Evolutionary conservation across 371 early-diverging fungal genomes (phyloP).

Genomic region (Mucor circinelloides): DNA sequence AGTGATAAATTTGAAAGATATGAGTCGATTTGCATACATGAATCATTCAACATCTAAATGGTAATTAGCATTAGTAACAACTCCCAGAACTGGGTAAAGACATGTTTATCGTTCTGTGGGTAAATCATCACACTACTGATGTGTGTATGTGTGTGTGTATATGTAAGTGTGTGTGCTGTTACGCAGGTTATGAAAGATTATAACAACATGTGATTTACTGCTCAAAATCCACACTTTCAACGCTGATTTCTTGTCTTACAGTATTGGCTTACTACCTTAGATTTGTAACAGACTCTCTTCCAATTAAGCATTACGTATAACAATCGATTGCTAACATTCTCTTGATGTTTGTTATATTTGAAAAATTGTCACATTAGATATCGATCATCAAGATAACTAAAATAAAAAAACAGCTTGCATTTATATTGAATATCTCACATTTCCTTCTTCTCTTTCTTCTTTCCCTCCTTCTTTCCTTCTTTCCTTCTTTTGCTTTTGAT

Average conservation of each 20-base stretch:
- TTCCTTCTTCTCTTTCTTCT: background rate
- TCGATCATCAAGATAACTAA: background rate
- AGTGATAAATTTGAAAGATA: background rate
- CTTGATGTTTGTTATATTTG: background rate
- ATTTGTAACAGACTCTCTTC: background rate
- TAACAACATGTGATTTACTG: slow-evolving; percentile 7
- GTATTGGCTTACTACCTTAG: background rate
- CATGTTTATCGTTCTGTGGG: slow-evolving; percentile 1
- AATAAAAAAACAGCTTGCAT: background rate
- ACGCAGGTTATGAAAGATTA: slow-evolving; percentile 1
- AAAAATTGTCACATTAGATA: slow-evolving; percentile 1
- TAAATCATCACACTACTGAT: background rate
- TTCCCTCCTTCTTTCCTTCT: background rate
- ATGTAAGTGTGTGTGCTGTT: background rate
- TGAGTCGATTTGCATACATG: slow-evolving; percentile 3
- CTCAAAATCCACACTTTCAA: background rate
- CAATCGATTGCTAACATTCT: background rate
- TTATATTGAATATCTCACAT: background rate
- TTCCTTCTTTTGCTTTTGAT: background rate
- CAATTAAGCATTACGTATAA: background rate
- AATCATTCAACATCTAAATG: slow-evolving; percentile 1
- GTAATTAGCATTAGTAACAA: slow-evolving; percentile 5
- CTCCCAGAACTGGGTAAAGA: slow-evolving; percentile 12
- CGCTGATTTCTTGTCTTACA: slow-evolving; percentile 2
- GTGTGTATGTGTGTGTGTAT: background rate